Base-by-base conservation (phyloP, 768 basidiomycete species). In the Lyophyllum shimeji region DNA sequence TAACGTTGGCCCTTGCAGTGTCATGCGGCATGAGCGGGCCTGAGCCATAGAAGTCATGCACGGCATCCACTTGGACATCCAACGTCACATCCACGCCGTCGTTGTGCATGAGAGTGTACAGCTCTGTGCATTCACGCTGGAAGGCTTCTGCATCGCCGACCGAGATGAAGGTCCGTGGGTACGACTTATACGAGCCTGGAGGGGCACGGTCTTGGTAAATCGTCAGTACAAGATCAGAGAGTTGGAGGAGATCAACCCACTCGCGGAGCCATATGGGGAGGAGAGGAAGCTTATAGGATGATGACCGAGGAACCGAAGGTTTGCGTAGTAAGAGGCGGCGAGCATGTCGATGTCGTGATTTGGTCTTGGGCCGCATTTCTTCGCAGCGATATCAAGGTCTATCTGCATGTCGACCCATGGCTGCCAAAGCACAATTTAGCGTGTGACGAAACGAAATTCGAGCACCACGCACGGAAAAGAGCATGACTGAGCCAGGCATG, bases 31-130 rank as follows among this genome's bases (percentile, higher is more conserved):
- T 2, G 23, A 50, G 25, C 3, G 39, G 49, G 13, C n/a, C 50
- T n/a, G 34, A 39, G 12, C 53, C 44, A 23, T 33, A 65, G 47
- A 62, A 63, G 54, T 66, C 63, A 34, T 66, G 65, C 13, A 63
- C 63, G 5, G 63, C 63, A 43, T 66, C 63, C 42, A 55, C 43
- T 56, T 64, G 65, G 37, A 61, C 60, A 49, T 64, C 65, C 18
- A 59, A 54, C 21, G 56, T 55, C 25, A 63, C 60, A 42, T 62
- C 56, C 46, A 66, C 63, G 3, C 65, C 63, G 48, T 66, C 63
- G n/a, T 31, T 45, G 37, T 51, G 43, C 59, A 66, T 60, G 17
- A 54, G 34, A 13, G 29, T 51, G n/a, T 50, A 45, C 20, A 64
- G 46, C 44, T 63, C 52, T 42, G 59, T 58, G 52, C 63, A 61